Evolutionary conservation across 31 red algal genomes (phyloP).

Genomic region (Endocladia muricata): DNA sequence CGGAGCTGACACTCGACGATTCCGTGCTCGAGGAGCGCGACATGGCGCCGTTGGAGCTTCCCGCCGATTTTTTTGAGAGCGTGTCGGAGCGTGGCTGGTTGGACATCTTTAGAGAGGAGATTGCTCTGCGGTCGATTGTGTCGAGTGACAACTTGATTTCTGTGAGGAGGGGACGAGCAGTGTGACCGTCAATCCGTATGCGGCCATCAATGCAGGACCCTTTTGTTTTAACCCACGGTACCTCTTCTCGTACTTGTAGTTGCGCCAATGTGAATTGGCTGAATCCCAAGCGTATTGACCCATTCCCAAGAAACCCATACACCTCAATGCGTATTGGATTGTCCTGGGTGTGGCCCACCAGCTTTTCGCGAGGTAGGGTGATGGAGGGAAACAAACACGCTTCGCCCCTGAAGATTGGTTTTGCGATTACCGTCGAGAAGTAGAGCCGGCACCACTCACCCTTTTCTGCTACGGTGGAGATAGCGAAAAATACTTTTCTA

Average conservation of each 20-base stretch:
- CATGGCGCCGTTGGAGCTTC: too few species aligned
- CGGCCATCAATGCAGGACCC: slow-evolving; percentile 17
- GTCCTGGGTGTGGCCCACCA: not conserved
- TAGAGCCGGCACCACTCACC: slow-evolving; percentile 30
- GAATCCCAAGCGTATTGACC: slow-evolving; percentile 19
- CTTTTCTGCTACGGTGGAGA: slow-evolving; percentile 24
- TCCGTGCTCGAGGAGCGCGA: too few species aligned
- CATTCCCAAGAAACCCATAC: slow-evolving; percentile 25
- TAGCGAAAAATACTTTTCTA: slow-evolving; percentile 6
- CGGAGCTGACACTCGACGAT: too few species aligned
- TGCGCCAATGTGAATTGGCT: slow-evolving; percentile 18
- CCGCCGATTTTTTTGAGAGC: too few species aligned
- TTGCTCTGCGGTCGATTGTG: too few species aligned
- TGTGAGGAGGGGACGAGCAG: too few species aligned
- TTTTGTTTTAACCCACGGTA: slow-evolving; percentile 13
- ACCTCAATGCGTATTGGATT: slow-evolving; percentile 53
- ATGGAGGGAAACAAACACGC: slow-evolving; percentile 6
- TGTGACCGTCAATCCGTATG: too few species aligned
- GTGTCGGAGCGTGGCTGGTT: too few species aligned
- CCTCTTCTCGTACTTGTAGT: not conserved
- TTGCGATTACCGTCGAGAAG: slow-evolving; percentile 14
- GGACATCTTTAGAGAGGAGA: too few species aligned
- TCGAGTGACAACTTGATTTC: too few species aligned
- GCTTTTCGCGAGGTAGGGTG: slow-evolving; percentile 5
- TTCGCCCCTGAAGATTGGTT: slow-evolving; percentile 5